Percentiles rank a stretch among this genome's conserved stretches.
phyloP scores from a whole-genome alignment of 306 rosid genomes.

The Pterocarpus santalinus region DNA sequence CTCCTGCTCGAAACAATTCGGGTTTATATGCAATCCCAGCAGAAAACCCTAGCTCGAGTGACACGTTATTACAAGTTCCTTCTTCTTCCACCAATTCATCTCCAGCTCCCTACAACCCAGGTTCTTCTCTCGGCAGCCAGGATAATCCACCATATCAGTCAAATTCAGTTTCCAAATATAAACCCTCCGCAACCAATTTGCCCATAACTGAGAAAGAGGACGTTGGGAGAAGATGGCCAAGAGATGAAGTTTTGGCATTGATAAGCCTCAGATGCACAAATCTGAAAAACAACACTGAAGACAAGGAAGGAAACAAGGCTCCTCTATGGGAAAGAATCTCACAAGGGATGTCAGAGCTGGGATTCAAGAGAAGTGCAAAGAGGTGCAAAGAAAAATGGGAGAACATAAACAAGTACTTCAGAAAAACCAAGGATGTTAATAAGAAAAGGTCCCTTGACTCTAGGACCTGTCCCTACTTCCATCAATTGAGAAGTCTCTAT shows the following conservation, averaged over 20 bases:
- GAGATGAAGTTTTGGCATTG: constrained; percentile 83
- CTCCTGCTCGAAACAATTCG: constrained; percentile 12
- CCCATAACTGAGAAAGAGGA: constrained; percentile 46
- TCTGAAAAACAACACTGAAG: constrained; percentile 34
- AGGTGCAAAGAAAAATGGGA: constrained; percentile 98
- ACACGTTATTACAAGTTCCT: constrained; percentile 35
- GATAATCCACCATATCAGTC: not conserved
- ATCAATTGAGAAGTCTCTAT: constrained; percentile 68
- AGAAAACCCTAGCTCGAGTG: constrained; percentile 63
- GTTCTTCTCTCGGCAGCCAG: constrained; percentile 37
- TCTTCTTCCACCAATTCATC: constrained; percentile 50
- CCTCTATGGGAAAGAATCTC: constrained; percentile 97
- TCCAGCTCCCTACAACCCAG: constrained; percentile 43
- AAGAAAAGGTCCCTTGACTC: constrained; percentile 86
- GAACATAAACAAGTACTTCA: constrained; percentile 89
- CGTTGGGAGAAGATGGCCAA: constrained; percentile 88
- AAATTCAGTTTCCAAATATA: constrained; percentile 12
- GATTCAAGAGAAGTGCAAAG: constrained; percentile 85
- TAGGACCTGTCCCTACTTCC: constrained; percentile 93
- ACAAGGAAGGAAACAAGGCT: constrained; percentile 45
- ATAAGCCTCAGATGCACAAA: constrained; percentile 74
- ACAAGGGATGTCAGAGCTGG: constrained; percentile 79
- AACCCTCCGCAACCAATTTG: constrained; percentile 31
- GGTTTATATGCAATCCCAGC: not conserved
- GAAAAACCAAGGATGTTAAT: constrained; percentile 75